A percentile compares a stretch with the other conserved stretches of the same genome.
Evolutionary conservation across 1,139 yeast genomes (phyloP).

Genomic region (Debaryomycetaceae sp.): DNA sequence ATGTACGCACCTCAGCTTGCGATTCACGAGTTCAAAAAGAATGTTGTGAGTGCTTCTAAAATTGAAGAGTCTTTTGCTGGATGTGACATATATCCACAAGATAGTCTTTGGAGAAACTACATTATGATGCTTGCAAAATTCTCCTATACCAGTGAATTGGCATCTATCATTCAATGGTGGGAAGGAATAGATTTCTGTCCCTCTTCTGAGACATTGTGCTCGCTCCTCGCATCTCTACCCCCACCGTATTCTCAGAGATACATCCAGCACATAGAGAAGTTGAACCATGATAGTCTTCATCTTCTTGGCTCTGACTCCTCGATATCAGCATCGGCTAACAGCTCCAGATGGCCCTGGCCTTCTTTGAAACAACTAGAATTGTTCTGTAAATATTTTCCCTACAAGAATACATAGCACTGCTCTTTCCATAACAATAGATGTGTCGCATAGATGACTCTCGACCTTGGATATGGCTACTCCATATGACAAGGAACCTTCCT

Average conservation of each 20-base stretch:
- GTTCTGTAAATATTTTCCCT: background rate
- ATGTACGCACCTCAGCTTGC: constrained; percentile 60
- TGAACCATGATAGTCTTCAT: constrained; percentile 13
- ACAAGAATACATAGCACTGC: background rate
- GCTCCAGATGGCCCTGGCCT: constrained; percentile 26
- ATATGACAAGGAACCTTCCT: no score
- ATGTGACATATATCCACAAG: constrained; percentile 39
- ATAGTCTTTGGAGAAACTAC: constrained; percentile 49
- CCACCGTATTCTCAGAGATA: constrained; percentile 36
- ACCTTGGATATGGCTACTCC: background rate
- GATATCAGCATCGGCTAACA: background rate
- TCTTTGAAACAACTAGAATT: constrained; percentile 12
- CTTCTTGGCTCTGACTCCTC: background rate
- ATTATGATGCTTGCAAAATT: constrained; percentile 48
- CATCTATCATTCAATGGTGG: constrained; percentile 57
- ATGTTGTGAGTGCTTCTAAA: constrained; percentile 18
- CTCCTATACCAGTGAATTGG: constrained; percentile 47
- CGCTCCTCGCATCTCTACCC: constrained; percentile 39
- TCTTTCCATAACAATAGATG: no score
- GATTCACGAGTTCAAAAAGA: constrained; percentile 50
- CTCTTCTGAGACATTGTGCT: constrained; percentile 29
- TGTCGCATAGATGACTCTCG: background rate
- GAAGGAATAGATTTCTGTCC: constrained; percentile 51
- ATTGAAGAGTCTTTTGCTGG: constrained; percentile 22
- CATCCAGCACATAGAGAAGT: constrained; percentile 34